Conservation (phyloP, 2,329 filamentous ascomycete genomes). For the Dryadomyces quercivorus region DNA sequence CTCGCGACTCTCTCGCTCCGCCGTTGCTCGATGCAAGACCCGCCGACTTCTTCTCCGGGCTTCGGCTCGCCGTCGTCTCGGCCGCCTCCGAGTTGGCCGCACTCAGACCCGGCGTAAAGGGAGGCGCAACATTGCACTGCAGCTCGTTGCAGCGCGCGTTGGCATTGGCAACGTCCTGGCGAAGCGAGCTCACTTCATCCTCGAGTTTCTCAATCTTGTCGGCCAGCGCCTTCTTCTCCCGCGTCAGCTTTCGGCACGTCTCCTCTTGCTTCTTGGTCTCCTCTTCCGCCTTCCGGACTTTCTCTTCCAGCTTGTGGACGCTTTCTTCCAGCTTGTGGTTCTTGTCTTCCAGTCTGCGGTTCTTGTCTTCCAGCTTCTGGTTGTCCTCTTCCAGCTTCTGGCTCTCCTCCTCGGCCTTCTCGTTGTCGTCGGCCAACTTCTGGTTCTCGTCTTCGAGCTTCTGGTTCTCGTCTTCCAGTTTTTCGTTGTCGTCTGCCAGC, state of each 20-base stretch:
- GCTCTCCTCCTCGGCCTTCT: slow-evolving; percentile 16
- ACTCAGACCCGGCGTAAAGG: slow-evolving; percentile 10
- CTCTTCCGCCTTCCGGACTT: no score
- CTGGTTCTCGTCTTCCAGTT: slow-evolving; percentile 7
- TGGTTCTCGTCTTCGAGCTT: slow-evolving; percentile 5
- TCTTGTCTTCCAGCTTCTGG: background rate
- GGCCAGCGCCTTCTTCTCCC: slow-evolving; percentile 1
- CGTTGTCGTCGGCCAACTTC: slow-evolving; percentile 5
- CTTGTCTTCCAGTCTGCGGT: background rate
- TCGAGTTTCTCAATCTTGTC: slow-evolving; percentile 8
- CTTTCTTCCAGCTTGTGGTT: slow-evolving; percentile 3
- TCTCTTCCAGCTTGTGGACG: no score
- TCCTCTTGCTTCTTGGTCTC: no score
- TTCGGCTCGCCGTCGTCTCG: background rate
- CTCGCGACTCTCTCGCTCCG: background rate
- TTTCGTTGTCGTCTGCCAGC: slow-evolving; percentile 8
- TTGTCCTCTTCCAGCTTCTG: slow-evolving; percentile 7
- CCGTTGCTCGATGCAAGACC: background rate
- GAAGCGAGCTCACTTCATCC: slow-evolving; percentile 11
- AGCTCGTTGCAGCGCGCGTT: slow-evolving; percentile 16
- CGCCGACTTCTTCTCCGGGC: slow-evolving; percentile 1
- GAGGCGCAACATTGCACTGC: slow-evolving; percentile 12
- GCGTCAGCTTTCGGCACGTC: background rate
- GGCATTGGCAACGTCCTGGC: slow-evolving; percentile 12
- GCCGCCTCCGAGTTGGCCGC: background rate